phyloP scores from a whole-genome alignment of 805 yeast genomes.

The Candida odintsovae region DNA sequence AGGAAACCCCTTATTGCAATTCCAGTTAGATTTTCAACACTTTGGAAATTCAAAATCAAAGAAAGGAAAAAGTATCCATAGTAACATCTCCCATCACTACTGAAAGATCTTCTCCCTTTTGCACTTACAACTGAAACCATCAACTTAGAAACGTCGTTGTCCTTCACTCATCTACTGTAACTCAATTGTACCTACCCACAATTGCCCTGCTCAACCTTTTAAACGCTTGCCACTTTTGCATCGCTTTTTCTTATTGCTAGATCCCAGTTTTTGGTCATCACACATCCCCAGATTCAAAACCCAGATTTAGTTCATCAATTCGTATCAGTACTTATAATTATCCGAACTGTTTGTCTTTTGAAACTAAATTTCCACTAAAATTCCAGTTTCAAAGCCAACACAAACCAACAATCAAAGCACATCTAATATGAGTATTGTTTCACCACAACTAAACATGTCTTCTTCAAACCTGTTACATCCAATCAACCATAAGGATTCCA shows the following conservation, averaged over 20 bases:
- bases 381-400: background rate
- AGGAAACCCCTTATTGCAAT: background rate
- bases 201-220: background rate
- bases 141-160: background rate
- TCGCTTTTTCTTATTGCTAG: background rate
- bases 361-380: background rate
- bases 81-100: background rate
- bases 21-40: background rate
- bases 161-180: background rate
- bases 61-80: background rate
- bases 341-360: background rate
- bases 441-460: constrained; percentile 3
- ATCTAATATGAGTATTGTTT: constrained; percentile 6
- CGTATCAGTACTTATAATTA: background rate
- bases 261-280: background rate
- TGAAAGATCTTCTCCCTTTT: background rate
- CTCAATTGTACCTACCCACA: background rate
- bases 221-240: background rate
- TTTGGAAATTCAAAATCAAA: background rate
- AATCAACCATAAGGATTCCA: constrained; percentile 3
- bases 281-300: background rate
- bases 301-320: background rate
- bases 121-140: background rate
- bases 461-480: constrained; percentile 5
- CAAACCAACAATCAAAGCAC: background rate